Base-by-base conservation (phyloP, 352 stramenopile genomes). In the Thalassiosira mediterranea region DNA sequence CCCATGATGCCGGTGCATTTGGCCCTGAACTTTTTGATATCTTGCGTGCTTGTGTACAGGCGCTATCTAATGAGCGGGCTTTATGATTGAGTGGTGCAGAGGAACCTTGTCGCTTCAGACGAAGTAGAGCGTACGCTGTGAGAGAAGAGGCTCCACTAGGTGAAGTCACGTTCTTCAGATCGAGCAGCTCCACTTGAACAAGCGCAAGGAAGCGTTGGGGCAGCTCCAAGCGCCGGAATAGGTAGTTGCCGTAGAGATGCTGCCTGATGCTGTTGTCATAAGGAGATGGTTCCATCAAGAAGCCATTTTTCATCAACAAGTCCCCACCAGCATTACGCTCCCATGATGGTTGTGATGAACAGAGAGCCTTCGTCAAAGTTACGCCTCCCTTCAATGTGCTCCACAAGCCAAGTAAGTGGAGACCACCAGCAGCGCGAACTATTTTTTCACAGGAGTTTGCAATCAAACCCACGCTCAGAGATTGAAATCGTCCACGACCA, bases 151-250 rank as follows among this genome's bases (percentile, higher is more conserved):
- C 88, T 48, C 86, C 87, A 58, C 84, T 88, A n/a, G 88, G 83
- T 21, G 88, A 84, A 38, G 86, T 91, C 2, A 94, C 72, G 75
- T 94, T 94, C 71, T 94, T 93, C 32, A 94, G 74, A 70, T 93
- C 90, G 1, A 94, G 75, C 7, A 94, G 59, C 51, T 93, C 85
- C 8, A 94, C 87, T 75, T 93, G 88, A 29, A 94, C 66, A 13
- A 93, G 65, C 17, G 88, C 87, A 37, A 93, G 21, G 52, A 91
- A 94, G 21, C 89, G 84, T 47, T 90, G 83, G 28, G 85, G 81
- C 28, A 91, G 60, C 4, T 83, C 57, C 8, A 92, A 46, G 15
- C 76, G 66, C 26, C 83, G 63, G 49, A 89, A 93, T 23, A 93
- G 47, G 11, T 77, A 73, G 71, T 94, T 93, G n/a, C 88, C 76